A percentile compares a stretch with the other conserved stretches of the same genome.
Evolutionary conservation across 305 asterid genomes (phyloP).

Genomic region (Salvia sclarea): DNA sequence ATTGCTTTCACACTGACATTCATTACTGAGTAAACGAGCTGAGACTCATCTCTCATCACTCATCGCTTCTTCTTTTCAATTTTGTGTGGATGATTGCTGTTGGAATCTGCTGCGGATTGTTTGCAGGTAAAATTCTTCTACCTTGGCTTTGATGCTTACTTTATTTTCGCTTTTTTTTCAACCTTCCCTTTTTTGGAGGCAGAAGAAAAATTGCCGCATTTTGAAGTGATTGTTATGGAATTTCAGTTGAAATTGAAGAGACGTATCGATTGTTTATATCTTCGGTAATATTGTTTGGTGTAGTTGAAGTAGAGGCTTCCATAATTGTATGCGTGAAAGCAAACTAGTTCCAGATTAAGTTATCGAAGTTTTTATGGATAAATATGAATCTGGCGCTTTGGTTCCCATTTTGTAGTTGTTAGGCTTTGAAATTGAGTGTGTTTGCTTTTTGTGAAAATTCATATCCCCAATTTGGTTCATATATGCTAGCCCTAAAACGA

Average conservation of each 20-base stretch:
- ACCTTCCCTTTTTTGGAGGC: not conserved
- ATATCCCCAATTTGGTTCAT: not conserved
- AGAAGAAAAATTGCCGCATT: not conserved
- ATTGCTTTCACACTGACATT: not conserved
- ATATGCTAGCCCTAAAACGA: constrained; percentile 1
- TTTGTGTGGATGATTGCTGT: not conserved
- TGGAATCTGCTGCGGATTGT: not conserved
- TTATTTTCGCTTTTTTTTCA: not conserved
- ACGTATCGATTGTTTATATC: constrained; percentile 6
- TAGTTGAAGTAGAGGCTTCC: constrained; percentile 10
- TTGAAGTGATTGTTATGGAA: constrained; percentile 1
- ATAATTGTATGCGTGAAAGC: not conserved
- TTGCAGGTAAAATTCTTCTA: not conserved
- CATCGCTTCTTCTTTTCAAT: not conserved
- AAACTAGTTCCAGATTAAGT: not conserved
- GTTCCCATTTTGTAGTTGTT: not conserved
- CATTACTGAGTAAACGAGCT: not conserved
- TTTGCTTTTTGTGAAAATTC: not conserved
- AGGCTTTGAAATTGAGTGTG: constrained; percentile 2
- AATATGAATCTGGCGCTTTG: not conserved
- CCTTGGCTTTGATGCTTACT: not conserved
- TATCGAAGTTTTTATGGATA: not conserved
- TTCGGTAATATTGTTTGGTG: not conserved
- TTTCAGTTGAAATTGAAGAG: not conserved
- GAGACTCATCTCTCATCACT: not conserved